Conservation (phyloP, 192 early-diverging fungal genomes). For the Phycomyces nitens region DNA sequence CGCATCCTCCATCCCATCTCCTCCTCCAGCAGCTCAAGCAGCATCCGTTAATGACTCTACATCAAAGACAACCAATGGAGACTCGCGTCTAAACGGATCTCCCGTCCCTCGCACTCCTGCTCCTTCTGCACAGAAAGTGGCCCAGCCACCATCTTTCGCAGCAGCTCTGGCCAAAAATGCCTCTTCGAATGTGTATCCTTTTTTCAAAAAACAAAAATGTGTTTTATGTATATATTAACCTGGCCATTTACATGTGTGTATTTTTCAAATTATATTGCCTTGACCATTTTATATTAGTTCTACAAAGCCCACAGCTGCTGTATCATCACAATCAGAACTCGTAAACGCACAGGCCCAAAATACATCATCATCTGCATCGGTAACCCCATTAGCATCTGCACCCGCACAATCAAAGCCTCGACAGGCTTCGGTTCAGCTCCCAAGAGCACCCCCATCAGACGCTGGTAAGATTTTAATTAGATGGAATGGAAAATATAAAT, state of each 20-base stretch:
- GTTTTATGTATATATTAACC: too few species aligned
- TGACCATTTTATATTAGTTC: too few species aligned
- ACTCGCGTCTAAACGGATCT: slow-evolving; percentile 1
- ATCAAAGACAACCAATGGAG: neutral
- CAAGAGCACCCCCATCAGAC: slow-evolving; percentile 26
- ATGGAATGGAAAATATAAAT: neutral
- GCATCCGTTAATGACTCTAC: neutral
- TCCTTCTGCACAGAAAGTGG: slow-evolving; percentile 3
- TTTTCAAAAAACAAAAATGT: neutral
- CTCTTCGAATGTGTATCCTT: slow-evolving; percentile 15
- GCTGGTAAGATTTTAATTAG: slow-evolving; percentile 17
- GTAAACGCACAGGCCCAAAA: neutral
- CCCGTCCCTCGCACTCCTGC: slow-evolving; percentile 1
- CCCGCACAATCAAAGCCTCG: slow-evolving; percentile 3
- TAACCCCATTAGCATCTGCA: neutral
- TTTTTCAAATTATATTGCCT: too few species aligned
- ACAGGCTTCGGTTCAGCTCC: slow-evolving; percentile 28
- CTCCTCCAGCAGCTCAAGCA: too few species aligned
- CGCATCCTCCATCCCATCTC: too few species aligned
- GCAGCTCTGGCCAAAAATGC: slow-evolving; percentile 18
- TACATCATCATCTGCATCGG: slow-evolving; percentile 4
- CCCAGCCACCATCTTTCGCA: slow-evolving; percentile 23
- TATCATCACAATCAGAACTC: too few species aligned
- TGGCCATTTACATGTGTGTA: too few species aligned
- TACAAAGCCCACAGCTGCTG: too few species aligned